phyloP scores from a whole-genome alignment of 2,329 filamentous ascomycete species.

The Venturia effusa region DNA sequence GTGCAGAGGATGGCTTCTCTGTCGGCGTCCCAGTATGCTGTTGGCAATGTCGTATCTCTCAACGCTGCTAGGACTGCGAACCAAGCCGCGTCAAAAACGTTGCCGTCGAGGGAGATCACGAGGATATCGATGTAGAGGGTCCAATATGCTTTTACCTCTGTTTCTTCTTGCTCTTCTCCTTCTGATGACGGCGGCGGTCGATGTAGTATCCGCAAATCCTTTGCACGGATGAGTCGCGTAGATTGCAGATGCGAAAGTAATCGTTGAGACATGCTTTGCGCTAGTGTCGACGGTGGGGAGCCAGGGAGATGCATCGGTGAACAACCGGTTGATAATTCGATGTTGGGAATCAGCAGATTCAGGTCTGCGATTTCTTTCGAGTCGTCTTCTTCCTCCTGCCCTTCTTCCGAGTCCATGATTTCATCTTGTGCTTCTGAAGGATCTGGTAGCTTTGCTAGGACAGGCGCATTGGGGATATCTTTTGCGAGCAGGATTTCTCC shows the following conservation, averaged over 20 bases:
- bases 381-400: slow-evolving; percentile 1
- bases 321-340: slow-evolving; percentile 85
- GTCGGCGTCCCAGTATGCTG: slow-evolving; percentile 75
- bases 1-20: slow-evolving; percentile 69
- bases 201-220: slow-evolving; percentile 65
- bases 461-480: slow-evolving; percentile 57
- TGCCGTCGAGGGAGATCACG: slow-evolving; percentile 86
- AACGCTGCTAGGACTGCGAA: slow-evolving; percentile 72
- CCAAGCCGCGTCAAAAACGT: slow-evolving; percentile 87
- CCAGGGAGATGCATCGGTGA: slow-evolving; percentile 78
- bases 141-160: slow-evolving; percentile 76
- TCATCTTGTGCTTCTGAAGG: background rate
- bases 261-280: slow-evolving; percentile 75
- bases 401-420: background rate
- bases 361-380: slow-evolving; percentile 22
- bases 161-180: slow-evolving; percentile 26
- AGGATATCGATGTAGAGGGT: slow-evolving; percentile 90
- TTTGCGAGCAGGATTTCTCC: slow-evolving; percentile 70
- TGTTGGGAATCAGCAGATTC: slow-evolving; percentile 80
- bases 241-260: slow-evolving; percentile 67
- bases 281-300: slow-evolving; percentile 65
- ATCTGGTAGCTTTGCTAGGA: slow-evolving; percentile 19
- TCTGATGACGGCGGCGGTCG: slow-evolving; percentile 36
- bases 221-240: slow-evolving; percentile 53
- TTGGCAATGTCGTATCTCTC: slow-evolving; percentile 63